phyloP scores from a whole-genome alignment of 2,329 filamentous ascomycete genomes.

The Fusarium odoratissimum region DNA sequence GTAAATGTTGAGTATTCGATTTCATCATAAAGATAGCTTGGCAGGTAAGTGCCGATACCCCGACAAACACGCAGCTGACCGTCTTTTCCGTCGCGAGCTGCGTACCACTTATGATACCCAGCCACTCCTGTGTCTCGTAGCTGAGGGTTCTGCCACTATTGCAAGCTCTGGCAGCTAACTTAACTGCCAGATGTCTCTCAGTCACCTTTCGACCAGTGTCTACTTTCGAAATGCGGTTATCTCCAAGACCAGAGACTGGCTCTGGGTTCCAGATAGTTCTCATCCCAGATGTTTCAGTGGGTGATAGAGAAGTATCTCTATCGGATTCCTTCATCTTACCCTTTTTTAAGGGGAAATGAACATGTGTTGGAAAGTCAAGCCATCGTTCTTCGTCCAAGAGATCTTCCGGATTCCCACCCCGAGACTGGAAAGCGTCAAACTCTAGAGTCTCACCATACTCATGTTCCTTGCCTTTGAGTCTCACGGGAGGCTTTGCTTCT shows the following conservation, averaged over 20 bases:
- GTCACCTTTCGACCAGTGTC: background rate
- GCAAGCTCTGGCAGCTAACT: background rate
- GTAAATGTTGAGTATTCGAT: background rate
- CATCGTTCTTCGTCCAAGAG: background rate
- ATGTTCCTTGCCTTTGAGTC: rapidly evolving
- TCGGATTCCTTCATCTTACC: rapidly evolving
- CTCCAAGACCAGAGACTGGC: background rate
- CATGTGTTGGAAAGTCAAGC: background rate
- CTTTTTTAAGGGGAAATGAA: background rate
- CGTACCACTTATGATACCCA: rapidly evolving
- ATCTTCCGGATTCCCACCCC: rapidly evolving
- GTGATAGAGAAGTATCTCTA: background rate
- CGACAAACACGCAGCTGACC: background rate
- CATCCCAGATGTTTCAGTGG: rapidly evolving
- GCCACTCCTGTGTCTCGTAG: rapidly evolving
- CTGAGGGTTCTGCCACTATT: rapidly evolving
- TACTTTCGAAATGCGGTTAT: background rate
- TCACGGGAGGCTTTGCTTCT: background rate
- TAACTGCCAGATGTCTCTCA: background rate
- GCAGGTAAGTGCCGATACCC: background rate
- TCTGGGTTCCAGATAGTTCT: background rate
- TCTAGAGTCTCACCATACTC: background rate
- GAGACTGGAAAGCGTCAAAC: rapidly evolving
- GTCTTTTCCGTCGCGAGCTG: too few species aligned
- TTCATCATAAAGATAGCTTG: background rate